Base-by-base conservation (phyloP, 208 protist genomes). In the Trypanosoma lewisi region DNA sequence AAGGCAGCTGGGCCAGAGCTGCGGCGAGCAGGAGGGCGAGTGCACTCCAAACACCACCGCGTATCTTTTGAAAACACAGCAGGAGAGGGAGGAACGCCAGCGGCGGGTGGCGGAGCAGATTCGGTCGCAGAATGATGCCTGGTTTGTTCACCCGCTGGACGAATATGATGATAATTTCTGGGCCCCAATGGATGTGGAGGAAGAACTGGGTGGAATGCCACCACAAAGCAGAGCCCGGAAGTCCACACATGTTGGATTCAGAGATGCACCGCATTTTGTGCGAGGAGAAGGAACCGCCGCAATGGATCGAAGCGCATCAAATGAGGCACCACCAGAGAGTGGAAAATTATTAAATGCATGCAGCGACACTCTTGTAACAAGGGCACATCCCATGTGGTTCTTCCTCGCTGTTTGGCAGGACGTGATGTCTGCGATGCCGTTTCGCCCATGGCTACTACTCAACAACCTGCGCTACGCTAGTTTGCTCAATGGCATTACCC, bases 351-450 rank as follows among this genome's bases (percentile, higher is more conserved):
- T 44, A 41, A 30, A 47, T 28, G 11, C 11, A 7, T 44, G 0
- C 6, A 58, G 12, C 16, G 30, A 65, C 7, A 23, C 6, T 57
- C 0, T 51, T 27, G 17, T n/a, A 4, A n/a, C 19, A 8, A 45
- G 9, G 42, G 28, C 14, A 21, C 59, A 64, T 41, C 58, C 52
- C 27, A 51, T 89, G 27, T 87, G 82, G 80, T 67, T 91, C 27
- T 19, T 91, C 16, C 67, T 88, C 42, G 82, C 82, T 50, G 65
- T 80, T 19, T 89, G 83, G 83, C 80, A 88, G 34, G 82, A 91
- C 56, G 63, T 59, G 37, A 50, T 94, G 44, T 75, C 88, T 12
- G 45, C 58, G 17, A 82, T 83, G 44, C 64, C 77, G 14, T 87
- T 82, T 37, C 64, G 68, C 19, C 64, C 84, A 3, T 85, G 84